Evolutionary conservation across 108 stramenopile species (phyloP).

Genomic region (Schizochytrium sp.): DNA sequence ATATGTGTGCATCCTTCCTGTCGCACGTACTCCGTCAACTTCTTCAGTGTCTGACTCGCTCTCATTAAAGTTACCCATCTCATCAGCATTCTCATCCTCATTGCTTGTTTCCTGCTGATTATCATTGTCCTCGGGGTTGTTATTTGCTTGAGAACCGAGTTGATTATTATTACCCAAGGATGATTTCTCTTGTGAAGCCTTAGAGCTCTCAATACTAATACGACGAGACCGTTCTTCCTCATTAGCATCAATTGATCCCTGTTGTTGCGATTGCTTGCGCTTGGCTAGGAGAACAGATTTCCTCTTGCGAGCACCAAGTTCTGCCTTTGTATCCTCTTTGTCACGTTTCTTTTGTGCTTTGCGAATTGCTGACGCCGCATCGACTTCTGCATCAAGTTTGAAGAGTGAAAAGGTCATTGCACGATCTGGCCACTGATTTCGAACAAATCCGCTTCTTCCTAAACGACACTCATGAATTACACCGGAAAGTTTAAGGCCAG

Average conservation of each 20-base stretch:
- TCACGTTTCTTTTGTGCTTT: not conserved
- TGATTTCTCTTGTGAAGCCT: no score
- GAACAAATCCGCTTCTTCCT: not conserved
- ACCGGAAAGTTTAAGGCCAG: not conserved
- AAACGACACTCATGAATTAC: not conserved
- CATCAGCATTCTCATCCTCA: not conserved
- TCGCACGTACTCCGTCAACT: not conserved
- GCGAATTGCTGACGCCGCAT: not conserved
- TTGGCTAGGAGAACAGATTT: not conserved
- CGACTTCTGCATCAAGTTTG: not conserved
- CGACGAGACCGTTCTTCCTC: no score
- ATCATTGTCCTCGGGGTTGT: not conserved
- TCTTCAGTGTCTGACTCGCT: no score
- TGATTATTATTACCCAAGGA: no score
- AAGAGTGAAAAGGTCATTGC: conserved; percentile 12
- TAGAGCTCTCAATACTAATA: no score
- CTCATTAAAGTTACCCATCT: not conserved
- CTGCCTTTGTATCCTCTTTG: not conserved
- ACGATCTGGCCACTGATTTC: conserved; percentile 55
- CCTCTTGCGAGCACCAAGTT: not conserved
- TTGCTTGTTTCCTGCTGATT: not conserved
- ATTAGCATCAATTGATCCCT: no score
- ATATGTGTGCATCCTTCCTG: not conserved
- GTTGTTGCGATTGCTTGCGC: no score
- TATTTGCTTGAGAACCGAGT: not conserved